Evolutionary conservation across 805 yeast genomes (phyloP), one percentile per base, ranked within the genome.

Genomic region (Kuraishia hungarica): DNA sequence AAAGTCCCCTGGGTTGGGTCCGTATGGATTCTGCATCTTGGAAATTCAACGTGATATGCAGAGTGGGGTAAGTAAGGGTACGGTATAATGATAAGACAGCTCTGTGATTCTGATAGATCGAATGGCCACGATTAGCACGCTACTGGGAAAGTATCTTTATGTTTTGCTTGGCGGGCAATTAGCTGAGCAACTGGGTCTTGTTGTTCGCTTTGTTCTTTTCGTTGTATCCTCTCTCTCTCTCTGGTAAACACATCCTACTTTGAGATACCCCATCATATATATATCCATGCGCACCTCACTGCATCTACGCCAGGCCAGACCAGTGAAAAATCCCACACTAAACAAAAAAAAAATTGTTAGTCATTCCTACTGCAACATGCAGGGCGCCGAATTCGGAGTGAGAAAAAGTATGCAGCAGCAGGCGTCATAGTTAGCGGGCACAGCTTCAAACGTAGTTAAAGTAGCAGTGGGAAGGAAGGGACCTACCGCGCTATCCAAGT

Each of bases 1-100:
- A 70, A 75, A 92, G 75, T 93, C 99, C 53, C 89, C 84, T 56
- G 98, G 97, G 70, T 93, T 88, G 63, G 97, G 96, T 19, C 96
- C 99, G 67, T 93, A 93, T 61, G 98, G 98, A 69, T 92, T 92
- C 20, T 59, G 60, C 55, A 50, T 50, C 10, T 50, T 50, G 43
- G 11, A 13, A 15, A 35, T 35, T 35, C 43, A 35, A 35, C 11
- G 43, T 35, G n/a, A 35, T 35, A 35, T 35, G 43, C 43, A 13
- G 35, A 4, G n/a, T 35, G 15, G n/a, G 43, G 11, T 13, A n/a
- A n/a, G n/a, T n/a, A n/a, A n/a, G n/a, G n/a, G 43, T 15, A 35
- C 10, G 43, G n/a, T 35, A 28, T 7, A 17, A 35, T 10, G 43
- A 17, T 35, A 7, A 17, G n/a, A 35, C 5, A 17, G 43, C n/a